These are phyloP conservation scores for Trichophyton benhamiae DNA, from an alignment of 2,329 filamentous ascomycete genomes.

Conservation along the genomic window DNA sequence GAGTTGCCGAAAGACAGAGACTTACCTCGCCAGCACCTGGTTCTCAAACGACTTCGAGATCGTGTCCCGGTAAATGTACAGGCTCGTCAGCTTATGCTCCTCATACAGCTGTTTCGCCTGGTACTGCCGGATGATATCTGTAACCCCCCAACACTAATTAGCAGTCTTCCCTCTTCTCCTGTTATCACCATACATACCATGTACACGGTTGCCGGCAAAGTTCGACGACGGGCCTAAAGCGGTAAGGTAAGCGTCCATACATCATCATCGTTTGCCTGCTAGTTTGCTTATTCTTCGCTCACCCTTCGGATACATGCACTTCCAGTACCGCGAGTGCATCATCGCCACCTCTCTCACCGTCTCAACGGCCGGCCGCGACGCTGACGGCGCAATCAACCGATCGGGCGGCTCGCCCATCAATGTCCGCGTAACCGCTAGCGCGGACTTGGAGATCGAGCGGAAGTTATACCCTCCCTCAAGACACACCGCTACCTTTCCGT, in stretches of 20 bases:
- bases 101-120: conserved; percentile 61
- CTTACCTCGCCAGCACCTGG: conserved; percentile 67
- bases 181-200: conserved; percentile 32
- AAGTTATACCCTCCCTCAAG: conserved; percentile 95
- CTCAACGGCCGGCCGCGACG: conserved; percentile 42
- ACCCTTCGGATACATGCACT: conserved; percentile 64
- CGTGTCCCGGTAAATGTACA: conserved; percentile 64
- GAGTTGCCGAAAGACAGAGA: not conserved
- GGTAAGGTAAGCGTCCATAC: conserved; percentile 12
- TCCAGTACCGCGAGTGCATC: conserved; percentile 62
- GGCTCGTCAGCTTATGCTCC: conserved; percentile 62
- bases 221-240: conserved; percentile 17
- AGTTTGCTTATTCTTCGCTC: too few relatives aligned
- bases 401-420: conserved; percentile 90
- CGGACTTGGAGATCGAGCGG: conserved; percentile 80
- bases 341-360: conserved; percentile 46
- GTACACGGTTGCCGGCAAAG: conserved; percentile 45
- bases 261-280: too few relatives aligned
- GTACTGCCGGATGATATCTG: conserved; percentile 63
- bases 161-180: not conserved
- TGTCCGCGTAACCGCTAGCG: conserved; percentile 78
- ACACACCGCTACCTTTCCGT: conserved; percentile 81
- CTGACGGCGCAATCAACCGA: conserved; percentile 36
- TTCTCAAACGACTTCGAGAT: conserved; percentile 70
- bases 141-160: not conserved